phyloP scores from a whole-genome alignment of 1,139 yeast species.

The Pichiaceae sp. region DNA sequence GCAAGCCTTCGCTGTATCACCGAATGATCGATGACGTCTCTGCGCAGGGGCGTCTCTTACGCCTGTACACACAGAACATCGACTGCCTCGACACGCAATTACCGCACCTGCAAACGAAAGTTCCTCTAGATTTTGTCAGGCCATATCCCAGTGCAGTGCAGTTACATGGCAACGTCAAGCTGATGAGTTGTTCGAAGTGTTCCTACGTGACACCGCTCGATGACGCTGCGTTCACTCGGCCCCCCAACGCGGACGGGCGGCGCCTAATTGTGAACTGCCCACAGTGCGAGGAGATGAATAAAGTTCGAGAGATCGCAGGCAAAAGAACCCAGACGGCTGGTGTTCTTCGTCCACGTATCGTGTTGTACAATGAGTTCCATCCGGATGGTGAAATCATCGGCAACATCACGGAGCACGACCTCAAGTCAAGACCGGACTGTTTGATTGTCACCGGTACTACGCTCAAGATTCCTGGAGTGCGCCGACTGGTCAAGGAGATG shows the following conservation, averaged over 20 bases:
- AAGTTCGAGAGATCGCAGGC: conserved; percentile 47
- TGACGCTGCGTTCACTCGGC: conserved; percentile 24
- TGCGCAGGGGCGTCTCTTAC: conserved; percentile 50
- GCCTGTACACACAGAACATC: conserved; percentile 76
- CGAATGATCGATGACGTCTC: conserved; percentile 50
- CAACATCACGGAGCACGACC: conserved; percentile 58
- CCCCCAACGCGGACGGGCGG: conserved; percentile 5
- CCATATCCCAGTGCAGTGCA: conserved; percentile 54
- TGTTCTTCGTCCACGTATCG: conserved; percentile 70
- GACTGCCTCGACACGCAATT: conserved; percentile 39
- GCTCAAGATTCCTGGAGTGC: conserved; percentile 78
- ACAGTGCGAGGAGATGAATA: conserved; percentile 46
- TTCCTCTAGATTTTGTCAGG: conserved; percentile 29
- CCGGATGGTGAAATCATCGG: conserved; percentile 84
- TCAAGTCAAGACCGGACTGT: conserved; percentile 63
- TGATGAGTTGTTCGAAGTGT: conserved; percentile 72
- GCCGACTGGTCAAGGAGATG: conserved; percentile 62
- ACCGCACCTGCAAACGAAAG: conserved; percentile 38
- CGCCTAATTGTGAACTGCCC: conserved; percentile 42
- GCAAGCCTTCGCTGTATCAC: conserved; percentile 70
- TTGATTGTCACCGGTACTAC: conserved; percentile 82
- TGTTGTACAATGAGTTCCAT: conserved; percentile 77
- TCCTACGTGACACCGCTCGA: conserved; percentile 37
- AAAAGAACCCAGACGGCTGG: conserved; percentile 73
- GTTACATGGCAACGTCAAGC: conserved; percentile 69